Percentiles rank a stretch among this genome's conserved stretches.
These are phyloP conservation scores for Monilinia aucupariae DNA, from an alignment of 2,329 filamentous ascomycete genomes.

Conservation along the genomic window DNA sequence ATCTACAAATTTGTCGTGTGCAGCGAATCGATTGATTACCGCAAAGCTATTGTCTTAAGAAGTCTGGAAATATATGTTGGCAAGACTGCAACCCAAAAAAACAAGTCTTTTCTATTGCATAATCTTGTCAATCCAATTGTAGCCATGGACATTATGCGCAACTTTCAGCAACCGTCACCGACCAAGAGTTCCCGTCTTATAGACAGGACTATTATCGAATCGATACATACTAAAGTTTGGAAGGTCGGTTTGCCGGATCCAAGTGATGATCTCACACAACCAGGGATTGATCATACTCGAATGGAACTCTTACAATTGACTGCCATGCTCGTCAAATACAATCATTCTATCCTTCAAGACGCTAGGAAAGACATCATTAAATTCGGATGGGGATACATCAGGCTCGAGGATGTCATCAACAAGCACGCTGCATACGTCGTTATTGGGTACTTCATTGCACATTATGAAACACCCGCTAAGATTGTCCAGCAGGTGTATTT, in stretches of 20 bases:
- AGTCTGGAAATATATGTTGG: slow-evolving; percentile 84
- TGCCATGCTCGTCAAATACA: slow-evolving; percentile 91
- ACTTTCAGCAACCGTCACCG: slow-evolving; percentile 56
- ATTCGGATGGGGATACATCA: slow-evolving; percentile 98
- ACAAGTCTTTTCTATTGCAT: slow-evolving; percentile 87
- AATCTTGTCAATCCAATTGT: slow-evolving; percentile 94
- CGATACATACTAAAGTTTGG: slow-evolving; percentile 90
- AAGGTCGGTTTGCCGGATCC: slow-evolving; percentile 78
- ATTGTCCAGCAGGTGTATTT: slow-evolving; percentile 95
- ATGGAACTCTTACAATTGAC: slow-evolving; percentile 96
- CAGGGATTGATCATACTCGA: slow-evolving; percentile 87
- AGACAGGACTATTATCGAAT: slow-evolving; percentile 81
- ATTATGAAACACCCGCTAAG: slow-evolving; percentile 93
- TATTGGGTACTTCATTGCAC: slow-evolving; percentile 94
- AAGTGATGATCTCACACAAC: slow-evolving; percentile 74
- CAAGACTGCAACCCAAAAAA: slow-evolving; percentile 74
- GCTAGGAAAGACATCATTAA: slow-evolving; percentile 97
- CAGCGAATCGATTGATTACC: slow-evolving; percentile 79
- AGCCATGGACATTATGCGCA: slow-evolving; percentile 82
- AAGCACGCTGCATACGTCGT: slow-evolving; percentile 97
- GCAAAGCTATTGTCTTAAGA: slow-evolving; percentile 73
- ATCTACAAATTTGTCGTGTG: slow-evolving; percentile 82
- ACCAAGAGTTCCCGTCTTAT: slow-evolving; percentile 66
- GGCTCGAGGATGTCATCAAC: slow-evolving; percentile 97
- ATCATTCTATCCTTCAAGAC: slow-evolving; percentile 81